phyloP scores from a whole-genome alignment of 208 protist species.

The Crithidia acanthocephali region DNA sequence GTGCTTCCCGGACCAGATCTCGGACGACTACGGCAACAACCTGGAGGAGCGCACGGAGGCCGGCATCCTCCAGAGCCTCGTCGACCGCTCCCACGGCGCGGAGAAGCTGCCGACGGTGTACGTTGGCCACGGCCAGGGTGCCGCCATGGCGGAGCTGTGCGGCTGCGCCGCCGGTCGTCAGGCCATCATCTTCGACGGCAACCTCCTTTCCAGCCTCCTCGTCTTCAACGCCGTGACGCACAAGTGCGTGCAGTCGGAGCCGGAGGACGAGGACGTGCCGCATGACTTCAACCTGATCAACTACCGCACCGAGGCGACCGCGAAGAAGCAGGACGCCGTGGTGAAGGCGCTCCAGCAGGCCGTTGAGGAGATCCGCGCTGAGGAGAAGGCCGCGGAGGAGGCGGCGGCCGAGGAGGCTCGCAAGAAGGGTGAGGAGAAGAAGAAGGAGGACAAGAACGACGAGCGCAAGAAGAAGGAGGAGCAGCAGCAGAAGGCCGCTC shows the following conservation, averaged over 20 bases:
- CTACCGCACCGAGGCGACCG: constrained; percentile 32
- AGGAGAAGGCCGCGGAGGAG: constrained; percentile 19
- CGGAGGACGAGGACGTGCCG: constrained; percentile 18
- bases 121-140: constrained; percentile 53
- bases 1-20: constrained; percentile 49
- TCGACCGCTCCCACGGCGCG: constrained; percentile 19
- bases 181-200: constrained; percentile 52
- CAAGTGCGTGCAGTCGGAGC: constrained; percentile 30
- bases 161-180: constrained; percentile 35
- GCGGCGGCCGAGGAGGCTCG: constrained; percentile 5
- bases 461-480: constrained; percentile 28
- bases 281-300: constrained; percentile 38
- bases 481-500: constrained; percentile 27
- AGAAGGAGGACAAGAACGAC: constrained; percentile 23
- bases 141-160: constrained; percentile 48
- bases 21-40: constrained; percentile 68
- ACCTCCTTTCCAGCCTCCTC: constrained; percentile 41
- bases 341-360: constrained; percentile 6
- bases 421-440: constrained; percentile 3
- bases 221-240: constrained; percentile 39
- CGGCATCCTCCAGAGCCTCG: constrained; percentile 42
- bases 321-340: constrained; percentile 22
- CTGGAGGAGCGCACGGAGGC: constrained; percentile 53
- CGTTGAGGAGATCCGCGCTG: constrained; percentile 18
- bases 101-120: constrained; percentile 41